phyloP scores from a whole-genome alignment of 2,329 filamentous ascomycete species.

The Chaetomium strumarium region DNA sequence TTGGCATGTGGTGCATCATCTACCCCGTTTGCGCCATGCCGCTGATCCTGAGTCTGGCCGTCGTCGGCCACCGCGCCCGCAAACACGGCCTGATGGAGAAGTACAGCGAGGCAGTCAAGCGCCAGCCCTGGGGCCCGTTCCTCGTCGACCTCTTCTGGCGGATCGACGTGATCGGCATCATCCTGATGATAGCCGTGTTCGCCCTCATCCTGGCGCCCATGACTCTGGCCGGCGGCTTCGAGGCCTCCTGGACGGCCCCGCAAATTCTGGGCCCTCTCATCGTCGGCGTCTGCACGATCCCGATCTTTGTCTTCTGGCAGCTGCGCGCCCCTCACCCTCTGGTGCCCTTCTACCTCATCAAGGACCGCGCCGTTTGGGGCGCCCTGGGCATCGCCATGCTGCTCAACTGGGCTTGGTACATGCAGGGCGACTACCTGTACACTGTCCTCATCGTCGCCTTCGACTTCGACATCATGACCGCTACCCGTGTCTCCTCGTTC shows the following conservation, averaged over 20 bases:
- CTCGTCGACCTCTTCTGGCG: constrained; percentile 41
- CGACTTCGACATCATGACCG: constrained; percentile 49
- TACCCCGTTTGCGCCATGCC: constrained; percentile 54
- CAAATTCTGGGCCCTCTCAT: constrained; percentile 41
- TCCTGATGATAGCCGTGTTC: constrained; percentile 42
- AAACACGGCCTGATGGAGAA: constrained; percentile 41
- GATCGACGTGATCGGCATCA: constrained; percentile 40
- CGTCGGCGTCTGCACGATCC: constrained; percentile 41
- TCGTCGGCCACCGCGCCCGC: constrained; percentile 48
- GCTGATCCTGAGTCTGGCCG: constrained; percentile 45
- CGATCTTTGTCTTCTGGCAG: constrained; percentile 46
- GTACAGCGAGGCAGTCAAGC: constrained; percentile 31
- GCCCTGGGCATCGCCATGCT: constrained; percentile 53
- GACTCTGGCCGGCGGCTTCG: constrained; percentile 40
- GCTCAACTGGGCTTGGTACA: constrained; percentile 54
- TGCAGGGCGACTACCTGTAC: constrained; percentile 60
- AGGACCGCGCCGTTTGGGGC: constrained; percentile 59
- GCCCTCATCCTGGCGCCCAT: constrained; percentile 41
- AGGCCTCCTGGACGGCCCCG: constrained; percentile 33
- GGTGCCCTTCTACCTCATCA: constrained; percentile 54
- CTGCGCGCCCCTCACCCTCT: constrained; percentile 46
- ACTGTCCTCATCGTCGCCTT: constrained; percentile 58
- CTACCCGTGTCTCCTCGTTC: constrained; percentile 54
- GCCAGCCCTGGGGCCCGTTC: constrained; percentile 31
- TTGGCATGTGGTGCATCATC: constrained; percentile 60